Evolutionary conservation across 305 asterid species (phyloP).

Genomic region (Caryopteris hybrid): DNA sequence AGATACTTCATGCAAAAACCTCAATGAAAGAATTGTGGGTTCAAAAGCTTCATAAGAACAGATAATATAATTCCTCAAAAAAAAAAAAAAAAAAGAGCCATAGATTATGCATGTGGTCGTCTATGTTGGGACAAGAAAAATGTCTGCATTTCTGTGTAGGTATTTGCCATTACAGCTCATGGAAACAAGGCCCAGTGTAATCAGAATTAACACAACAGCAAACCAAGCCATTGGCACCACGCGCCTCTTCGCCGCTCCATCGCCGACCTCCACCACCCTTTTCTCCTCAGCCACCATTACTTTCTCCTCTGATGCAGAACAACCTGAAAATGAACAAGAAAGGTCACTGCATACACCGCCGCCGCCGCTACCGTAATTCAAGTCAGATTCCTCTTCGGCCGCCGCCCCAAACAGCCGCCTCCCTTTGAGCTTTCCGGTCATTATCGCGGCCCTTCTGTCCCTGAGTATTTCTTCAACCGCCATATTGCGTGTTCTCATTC

Average conservation of each 20-base stretch:
- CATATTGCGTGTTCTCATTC: constrained; percentile 11
- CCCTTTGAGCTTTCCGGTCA: constrained; percentile 38
- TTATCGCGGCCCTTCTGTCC: constrained; percentile 43
- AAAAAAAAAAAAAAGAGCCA: too few relatives aligned
- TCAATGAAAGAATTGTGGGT: too few relatives aligned
- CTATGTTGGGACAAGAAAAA: constrained; percentile 33
- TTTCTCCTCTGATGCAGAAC: constrained; percentile 21
- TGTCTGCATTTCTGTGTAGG: constrained; percentile 18
- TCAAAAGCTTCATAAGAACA: too few relatives aligned
- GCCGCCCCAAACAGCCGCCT: constrained; percentile 36
- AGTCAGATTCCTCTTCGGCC: constrained; percentile 15
- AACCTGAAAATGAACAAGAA: constrained; percentile 10
- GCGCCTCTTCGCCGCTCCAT: constrained; percentile 8
- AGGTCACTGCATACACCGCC: not conserved
- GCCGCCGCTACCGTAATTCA: not conserved
- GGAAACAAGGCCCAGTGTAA: constrained; percentile 20
- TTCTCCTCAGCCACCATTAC: constrained; percentile 8
- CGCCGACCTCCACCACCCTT: not conserved
- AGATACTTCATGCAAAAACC: too few relatives aligned
- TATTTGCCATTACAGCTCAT: constrained; percentile 22
- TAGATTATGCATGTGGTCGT: not conserved
- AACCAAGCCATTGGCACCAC: constrained; percentile 27
- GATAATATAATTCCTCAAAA: too few relatives aligned
- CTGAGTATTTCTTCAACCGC: constrained; percentile 37
- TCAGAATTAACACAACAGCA: constrained; percentile 19